phyloP scores from a whole-genome alignment of 805 yeast genomes.

The Hanseniaspora lindneri region DNA sequence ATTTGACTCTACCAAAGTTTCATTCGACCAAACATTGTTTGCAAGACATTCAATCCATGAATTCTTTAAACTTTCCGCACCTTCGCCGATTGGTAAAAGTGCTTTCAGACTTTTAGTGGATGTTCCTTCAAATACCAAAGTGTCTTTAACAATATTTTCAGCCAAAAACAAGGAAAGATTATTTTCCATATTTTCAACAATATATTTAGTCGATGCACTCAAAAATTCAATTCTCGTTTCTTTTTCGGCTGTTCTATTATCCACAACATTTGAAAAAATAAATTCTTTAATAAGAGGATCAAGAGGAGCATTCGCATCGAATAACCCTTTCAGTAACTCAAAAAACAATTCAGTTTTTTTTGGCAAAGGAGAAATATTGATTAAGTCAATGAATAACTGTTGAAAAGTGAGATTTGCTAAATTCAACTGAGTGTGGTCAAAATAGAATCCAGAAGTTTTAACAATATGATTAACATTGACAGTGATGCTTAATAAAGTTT shows the following conservation, averaged over 20 bases:
- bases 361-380: constrained; percentile 24
- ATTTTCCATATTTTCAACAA: constrained; percentile 36
- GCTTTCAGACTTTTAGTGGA: constrained; percentile 37
- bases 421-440: constrained; percentile 52
- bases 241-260: constrained; percentile 32
- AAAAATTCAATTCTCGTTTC: constrained; percentile 41
- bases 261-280: constrained; percentile 45
- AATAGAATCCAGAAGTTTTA: constrained; percentile 23
- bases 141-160: constrained; percentile 52
- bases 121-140: constrained; percentile 50
- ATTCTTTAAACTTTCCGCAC: constrained; percentile 25
- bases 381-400: constrained; percentile 31
- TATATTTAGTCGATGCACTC: constrained; percentile 38
- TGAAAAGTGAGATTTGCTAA: constrained; percentile 60
- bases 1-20: constrained; percentile 35
- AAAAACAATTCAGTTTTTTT: constrained; percentile 33
- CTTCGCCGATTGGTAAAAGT: constrained; percentile 30
- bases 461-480: constrained; percentile 22
- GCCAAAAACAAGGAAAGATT: constrained; percentile 51
- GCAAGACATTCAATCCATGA: constrained; percentile 56
- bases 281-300: constrained; percentile 42
- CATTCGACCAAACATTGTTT: constrained; percentile 58
- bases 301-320: constrained; percentile 19
- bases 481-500: constrained; percentile 26
- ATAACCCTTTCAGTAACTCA: constrained; percentile 34